Conservation (phyloP, 768 basidiomycete genomes). For the Leucocoprinus sp. region DNA sequence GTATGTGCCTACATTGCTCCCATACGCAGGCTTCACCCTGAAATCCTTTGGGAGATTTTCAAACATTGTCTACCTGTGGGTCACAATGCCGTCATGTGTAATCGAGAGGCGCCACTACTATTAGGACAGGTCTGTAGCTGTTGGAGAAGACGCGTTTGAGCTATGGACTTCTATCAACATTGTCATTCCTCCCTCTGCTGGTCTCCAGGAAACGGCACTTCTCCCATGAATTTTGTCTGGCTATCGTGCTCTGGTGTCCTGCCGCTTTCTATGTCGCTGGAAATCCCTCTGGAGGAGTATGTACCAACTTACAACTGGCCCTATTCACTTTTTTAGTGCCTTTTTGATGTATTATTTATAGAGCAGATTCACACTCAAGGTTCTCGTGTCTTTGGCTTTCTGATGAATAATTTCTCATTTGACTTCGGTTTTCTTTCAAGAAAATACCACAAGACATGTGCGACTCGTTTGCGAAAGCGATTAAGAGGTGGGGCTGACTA, state of each 20-base stretch:
- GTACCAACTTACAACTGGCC: not conserved
- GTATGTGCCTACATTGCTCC: constrained; percentile 4
- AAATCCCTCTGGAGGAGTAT: not conserved
- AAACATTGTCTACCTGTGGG: constrained; percentile 10
- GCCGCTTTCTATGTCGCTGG: constrained; percentile 7
- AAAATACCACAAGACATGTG: not conserved
- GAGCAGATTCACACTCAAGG: not conserved
- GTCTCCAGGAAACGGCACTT: not conserved
- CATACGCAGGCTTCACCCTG: constrained; percentile 8
- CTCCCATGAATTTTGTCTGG: not conserved
- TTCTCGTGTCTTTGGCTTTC: not conserved
- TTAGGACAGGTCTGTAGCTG: constrained; percentile 11
- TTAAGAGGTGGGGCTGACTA: too few species aligned
- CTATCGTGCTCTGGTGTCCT: constrained; percentile 3
- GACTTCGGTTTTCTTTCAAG: not conserved
- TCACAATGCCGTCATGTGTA: constrained; percentile 10
- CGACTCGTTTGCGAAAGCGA: not conserved
- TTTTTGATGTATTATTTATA: not conserved
- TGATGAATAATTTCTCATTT: too few species aligned
- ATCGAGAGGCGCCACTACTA: constrained; percentile 10
- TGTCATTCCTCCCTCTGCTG: not conserved
- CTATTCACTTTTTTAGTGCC: not conserved
- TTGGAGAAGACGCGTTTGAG: constrained; percentile 10
- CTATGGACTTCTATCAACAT: constrained; percentile 12
- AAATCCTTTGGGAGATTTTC: constrained; percentile 11